Evolutionary conservation across 2,329 filamentous ascomycete genomes (phyloP).

Genomic region (Talaromyces sp.): DNA sequence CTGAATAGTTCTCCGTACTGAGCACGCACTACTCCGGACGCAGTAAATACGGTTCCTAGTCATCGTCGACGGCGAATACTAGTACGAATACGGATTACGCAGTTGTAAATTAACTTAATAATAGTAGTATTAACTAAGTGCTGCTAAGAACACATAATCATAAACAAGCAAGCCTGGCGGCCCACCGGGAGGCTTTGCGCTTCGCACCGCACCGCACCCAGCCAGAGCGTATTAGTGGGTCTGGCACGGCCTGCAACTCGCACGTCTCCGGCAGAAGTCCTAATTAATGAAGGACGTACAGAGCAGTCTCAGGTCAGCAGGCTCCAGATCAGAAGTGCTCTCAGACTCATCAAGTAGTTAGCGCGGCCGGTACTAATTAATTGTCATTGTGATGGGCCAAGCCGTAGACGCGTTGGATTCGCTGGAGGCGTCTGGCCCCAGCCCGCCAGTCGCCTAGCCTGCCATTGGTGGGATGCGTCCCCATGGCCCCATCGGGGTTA

Average conservation of each 20-base stretch:
- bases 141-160: background rate
- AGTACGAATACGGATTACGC: too few relatives aligned
- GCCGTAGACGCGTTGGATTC: background rate
- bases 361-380: too few relatives aligned
- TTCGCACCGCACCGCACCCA: slow-evolving; percentile 10
- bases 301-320: background rate
- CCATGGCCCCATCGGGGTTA: background rate
- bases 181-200: slow-evolving; percentile 1
- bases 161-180: background rate
- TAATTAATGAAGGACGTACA: too few relatives aligned
- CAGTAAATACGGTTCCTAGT: too few relatives aligned
- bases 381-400: background rate
- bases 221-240: background rate
- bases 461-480: background rate
- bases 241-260: background rate
- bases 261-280: too few relatives aligned
- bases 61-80: too few relatives aligned
- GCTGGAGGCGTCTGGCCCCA: background rate
- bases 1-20: too few relatives aligned
- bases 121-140: too few relatives aligned
- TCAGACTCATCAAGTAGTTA: too few relatives aligned
- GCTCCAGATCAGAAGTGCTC: too few relatives aligned
- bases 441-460: background rate
- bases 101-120: too few relatives aligned
- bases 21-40: too few relatives aligned